Base-by-base conservation (phyloP, 2,329 filamentous ascomycete species). In the Aurifilum marmelostoma region DNA sequence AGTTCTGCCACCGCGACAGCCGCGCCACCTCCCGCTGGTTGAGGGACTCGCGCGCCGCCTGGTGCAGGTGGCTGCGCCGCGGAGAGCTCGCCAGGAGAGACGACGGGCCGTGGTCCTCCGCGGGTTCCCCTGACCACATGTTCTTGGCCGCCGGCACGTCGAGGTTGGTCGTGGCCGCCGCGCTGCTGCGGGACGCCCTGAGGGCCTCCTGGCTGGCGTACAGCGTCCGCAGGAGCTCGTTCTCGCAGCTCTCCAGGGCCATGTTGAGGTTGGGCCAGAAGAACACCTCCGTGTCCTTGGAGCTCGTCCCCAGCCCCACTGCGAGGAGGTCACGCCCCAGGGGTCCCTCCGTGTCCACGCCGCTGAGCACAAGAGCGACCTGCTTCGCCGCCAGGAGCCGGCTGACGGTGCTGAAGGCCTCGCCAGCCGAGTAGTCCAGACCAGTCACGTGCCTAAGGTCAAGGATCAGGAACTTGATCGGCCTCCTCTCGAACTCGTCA, bases 371-470 rank as follows among this genome's bases (percentile, higher is more conserved):
- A 69, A 97, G 87, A 68, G 91, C 87, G 47, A 99, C 92, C 34
- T 89, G 89, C 76, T 93, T 92, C 72, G 90, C 89, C 71, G 89
- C 84, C 2, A 98, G 83, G 27, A 98, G 86, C 29, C 96, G 89
- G 76, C 94, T 96, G 79, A 99, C 94, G 18, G 94, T 91, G 70
- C 92, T 94, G 77, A 99, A 98, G 0, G 93, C 96, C 78, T 99
- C 96, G 0, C 94, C 95, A 0, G 96, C 95, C 0, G 95, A 98
- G 78, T 97, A 99, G 79, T 99, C 96, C 29, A 98, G 88, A 9
- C 95, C 96, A 18, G 91, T 94, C 56, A 99, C 96, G 72, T 96
- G 91, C 72, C 89, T 90, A 74, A 99, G 87, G 77, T 99, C 96
- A 52, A 99, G 84, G 24, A 99, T 88, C 56, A 99, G 84, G 77